Evolutionary conservation across 495 filamentous ascomycete genomes (phyloP).

Genomic region (Hyphodiscus hymeniophilus): DNA sequence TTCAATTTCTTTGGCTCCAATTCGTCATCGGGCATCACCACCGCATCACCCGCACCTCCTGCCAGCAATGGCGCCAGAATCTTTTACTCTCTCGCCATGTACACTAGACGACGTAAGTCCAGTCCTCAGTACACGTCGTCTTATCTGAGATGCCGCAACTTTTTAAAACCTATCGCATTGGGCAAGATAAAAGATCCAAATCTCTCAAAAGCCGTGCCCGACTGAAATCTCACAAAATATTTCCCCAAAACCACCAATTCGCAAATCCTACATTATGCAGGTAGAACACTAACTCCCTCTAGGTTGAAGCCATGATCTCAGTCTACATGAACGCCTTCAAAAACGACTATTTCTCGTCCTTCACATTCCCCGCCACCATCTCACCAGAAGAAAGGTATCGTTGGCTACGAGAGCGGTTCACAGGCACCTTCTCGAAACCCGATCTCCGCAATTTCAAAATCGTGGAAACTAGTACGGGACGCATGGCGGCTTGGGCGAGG

Average conservation of each 20-base stretch:
- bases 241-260: no score
- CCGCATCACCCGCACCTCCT: no score
- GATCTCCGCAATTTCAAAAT: conserved; percentile 18
- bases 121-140: no score
- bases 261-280: no score
- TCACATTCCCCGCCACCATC: conserved; percentile 4
- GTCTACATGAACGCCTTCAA: conserved; percentile 17
- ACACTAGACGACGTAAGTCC: conserved; percentile 9
- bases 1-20: not conserved
- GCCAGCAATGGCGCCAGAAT: conserved; percentile 1
- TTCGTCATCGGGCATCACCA: not conserved
- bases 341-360: conserved; percentile 8
- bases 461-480: conserved; percentile 3
- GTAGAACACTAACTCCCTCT: no score
- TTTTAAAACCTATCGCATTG: no score
- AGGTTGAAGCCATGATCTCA: conserved; percentile 12
- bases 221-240: no score
- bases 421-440: conserved; percentile 4
- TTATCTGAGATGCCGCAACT: no score
- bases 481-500: conserved; percentile 10
- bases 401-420: conserved; percentile 10
- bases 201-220: no score
- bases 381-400: not conserved
- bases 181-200: no score
- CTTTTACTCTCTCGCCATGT: conserved; percentile 13